These are phyloP conservation scores for Backusella macrospora DNA, from an alignment of 192 early-diverging fungal species.

Conservation along the genomic window DNA sequence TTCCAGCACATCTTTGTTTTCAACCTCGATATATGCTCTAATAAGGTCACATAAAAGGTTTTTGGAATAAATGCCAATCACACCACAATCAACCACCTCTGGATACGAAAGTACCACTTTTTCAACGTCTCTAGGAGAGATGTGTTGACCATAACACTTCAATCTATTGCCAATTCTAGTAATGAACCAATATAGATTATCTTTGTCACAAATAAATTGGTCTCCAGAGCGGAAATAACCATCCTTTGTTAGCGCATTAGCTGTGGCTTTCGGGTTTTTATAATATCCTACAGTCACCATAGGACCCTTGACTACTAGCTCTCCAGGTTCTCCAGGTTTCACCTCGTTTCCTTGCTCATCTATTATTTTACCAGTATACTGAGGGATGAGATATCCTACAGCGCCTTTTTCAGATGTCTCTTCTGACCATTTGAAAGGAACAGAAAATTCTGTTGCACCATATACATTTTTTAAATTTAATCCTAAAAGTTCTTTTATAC, in stretches of 20 bases:
- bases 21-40: not conserved
- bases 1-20: not conserved
- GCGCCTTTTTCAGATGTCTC: not conserved
- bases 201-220: constrained; percentile 73
- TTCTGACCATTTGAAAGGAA: not conserved
- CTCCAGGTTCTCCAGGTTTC: constrained; percentile 48
- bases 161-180: constrained; percentile 89
- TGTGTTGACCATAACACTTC: constrained; percentile 87
- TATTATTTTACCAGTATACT: not conserved
- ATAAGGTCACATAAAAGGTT: not conserved
- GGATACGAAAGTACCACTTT: constrained; percentile 66
- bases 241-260: constrained; percentile 59
- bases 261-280: constrained; percentile 68
- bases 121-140: constrained; percentile 86
- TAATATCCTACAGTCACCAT: constrained; percentile 80
- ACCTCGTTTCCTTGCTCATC: not conserved
- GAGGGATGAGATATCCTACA: not conserved
- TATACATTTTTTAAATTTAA: not conserved
- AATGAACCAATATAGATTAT: constrained; percentile 74
- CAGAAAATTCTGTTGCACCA: not conserved
- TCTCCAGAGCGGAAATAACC: constrained; percentile 86
- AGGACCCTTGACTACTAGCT: constrained; percentile 79
- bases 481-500: not conserved
- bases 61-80: not conserved
- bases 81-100: constrained; percentile 58